Base-by-base conservation (phyloP, 1,284 basidiomycete species). In the Pseudozyma tsukubaensis region DNA sequence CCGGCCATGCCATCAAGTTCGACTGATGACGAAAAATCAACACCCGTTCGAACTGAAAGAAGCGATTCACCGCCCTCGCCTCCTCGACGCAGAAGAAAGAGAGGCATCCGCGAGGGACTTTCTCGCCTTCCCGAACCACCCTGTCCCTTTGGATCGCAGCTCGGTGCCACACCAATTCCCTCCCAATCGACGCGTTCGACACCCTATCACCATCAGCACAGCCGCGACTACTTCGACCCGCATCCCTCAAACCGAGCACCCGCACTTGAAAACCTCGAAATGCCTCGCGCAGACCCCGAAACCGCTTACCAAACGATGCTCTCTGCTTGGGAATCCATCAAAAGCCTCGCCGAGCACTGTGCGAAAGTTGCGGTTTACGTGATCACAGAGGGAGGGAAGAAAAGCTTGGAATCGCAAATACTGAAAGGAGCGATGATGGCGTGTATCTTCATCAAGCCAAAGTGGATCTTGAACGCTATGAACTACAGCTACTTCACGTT, bases 91-190 rank as follows among this genome's bases (percentile, higher is more conserved):
- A 13, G 40, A 16, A 37, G 47, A 44, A 51, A 40, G 13, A 51
- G 35, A 10, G 18, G 42, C 43, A 14, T 52, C 37, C 65, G 59
- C 11, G 19, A 14, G 8, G 59, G 65, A 7, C 54, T 61, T 6
- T 43, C 59, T 3, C 42, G 36, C 40, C 65, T 68, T 3, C 24
- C 50, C 4, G 32, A 42, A 0, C 50, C 58, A 4, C 65, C 65
- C 8, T 61, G 37, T 19, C 65, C 65, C 0, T 68, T 68, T 24
- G 65, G 65, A 8, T 39, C 42, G 0, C 65, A 68, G 5, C 65
- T 68, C 6, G 50, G 45, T 9, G 19, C 51, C 24, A 10, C 18
- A 12, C 24, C 45, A 3, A 29, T 8, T 24, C 40, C 1, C n/a
- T 21, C 13, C 3, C 48, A n/a, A 21, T 49, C 16, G 2, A 29